Evolutionary conservation across 441 rosid genomes (phyloP), one percentile per base, ranked within the genome.

Genomic region (Croton laevigatus): DNA sequence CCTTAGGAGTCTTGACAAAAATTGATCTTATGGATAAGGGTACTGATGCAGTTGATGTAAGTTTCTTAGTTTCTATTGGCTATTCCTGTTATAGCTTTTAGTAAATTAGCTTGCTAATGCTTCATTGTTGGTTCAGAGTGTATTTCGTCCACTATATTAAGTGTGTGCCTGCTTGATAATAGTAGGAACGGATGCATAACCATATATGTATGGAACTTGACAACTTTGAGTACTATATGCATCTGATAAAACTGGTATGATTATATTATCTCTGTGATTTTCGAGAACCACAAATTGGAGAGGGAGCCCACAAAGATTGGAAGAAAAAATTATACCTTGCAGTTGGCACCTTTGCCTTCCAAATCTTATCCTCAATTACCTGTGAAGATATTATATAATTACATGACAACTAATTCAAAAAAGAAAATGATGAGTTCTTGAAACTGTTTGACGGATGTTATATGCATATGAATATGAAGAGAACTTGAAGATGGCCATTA

Each of bases 21-120:
- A 94, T 92, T 69, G 98, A 94, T 81, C 96, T 94, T 75, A 94
- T 94, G 99, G 99, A 94, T 70, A 89, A 87, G 87, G 99, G 97
- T 53, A 94, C 99, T 16, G 96, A 94, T 85, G 98, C 99, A 64
- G 97, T 84, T 55, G 99, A 94, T 63, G 98, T 94, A 87, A 89
- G 92, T 82, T 75, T 57, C 69, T 71, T 75, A 57, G 61, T 38
- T 71, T 59, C 10, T 69, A 23, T 37, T 75, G 55, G 32, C 32
- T 27, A 1, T 27, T 27, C 32, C 32, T 66, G 19, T 5, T 57
- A 19, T 55, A 10, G 10, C 4, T 14, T 44, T 19, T 17, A 27
- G 32, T 27, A 27, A 27, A 32, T 48, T 62, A 40, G 46, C 20
- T 59, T 44, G 57, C 27, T 8, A 32, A 57, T 44, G 16, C 46